phyloP scores from a whole-genome alignment of 306 rosid species.

The Neltuma alba region DNA sequence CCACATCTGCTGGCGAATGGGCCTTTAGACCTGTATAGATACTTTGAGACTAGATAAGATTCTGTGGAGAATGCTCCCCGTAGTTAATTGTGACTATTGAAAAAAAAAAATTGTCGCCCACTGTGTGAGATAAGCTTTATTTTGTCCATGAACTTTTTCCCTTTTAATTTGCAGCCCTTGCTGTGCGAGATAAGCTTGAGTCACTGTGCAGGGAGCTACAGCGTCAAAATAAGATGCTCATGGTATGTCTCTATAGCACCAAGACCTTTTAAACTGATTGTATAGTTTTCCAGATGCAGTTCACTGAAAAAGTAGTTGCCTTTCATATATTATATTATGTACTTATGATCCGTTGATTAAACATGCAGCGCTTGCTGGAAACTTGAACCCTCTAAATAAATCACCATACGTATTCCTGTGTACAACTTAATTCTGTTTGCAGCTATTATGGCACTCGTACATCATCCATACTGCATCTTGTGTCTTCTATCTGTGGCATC shows the following conservation, averaged over 20 bases:
- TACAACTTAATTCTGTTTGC: neutral
- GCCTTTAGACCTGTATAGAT: neutral
- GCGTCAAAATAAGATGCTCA: conserved; percentile 90
- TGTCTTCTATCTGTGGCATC: neutral
- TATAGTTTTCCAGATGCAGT: conserved; percentile 18
- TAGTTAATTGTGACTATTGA: neutral
- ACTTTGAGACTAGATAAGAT: neutral
- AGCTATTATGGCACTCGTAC: neutral
- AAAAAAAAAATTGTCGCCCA: no score
- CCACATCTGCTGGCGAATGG: neutral
- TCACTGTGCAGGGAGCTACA: conserved; percentile 95
- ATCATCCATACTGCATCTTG: neutral
- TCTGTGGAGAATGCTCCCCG: neutral
- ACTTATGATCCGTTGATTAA: conserved; percentile 21
- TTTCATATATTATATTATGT: neutral
- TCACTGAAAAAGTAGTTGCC: conserved; percentile 3
- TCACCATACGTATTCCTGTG: neutral
- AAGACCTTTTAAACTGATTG: conserved; percentile 37
- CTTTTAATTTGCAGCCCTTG: conserved; percentile 59
- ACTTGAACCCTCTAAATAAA: neutral
- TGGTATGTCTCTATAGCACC: conserved; percentile 60
- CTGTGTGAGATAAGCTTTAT: no score
- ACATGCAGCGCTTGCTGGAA: conserved; percentile 23
- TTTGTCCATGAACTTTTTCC: conserved; percentile 24
- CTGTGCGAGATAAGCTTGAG: conserved; percentile 92